Percentiles rank a stretch among this genome's conserved stretches.
phyloP scores from a whole-genome alignment of 129 eudicot species.

The Centella asiatica region DNA sequence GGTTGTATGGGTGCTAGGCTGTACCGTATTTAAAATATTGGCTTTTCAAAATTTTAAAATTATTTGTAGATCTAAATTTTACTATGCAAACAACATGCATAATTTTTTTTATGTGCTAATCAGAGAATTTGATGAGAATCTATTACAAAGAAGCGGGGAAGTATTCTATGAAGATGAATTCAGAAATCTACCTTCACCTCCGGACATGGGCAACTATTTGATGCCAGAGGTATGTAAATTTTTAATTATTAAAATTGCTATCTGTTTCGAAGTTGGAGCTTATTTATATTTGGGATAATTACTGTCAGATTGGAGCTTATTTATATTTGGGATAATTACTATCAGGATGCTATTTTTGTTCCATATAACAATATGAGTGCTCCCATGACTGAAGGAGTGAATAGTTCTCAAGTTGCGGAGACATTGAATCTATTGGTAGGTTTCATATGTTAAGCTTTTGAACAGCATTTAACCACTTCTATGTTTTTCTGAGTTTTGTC shows the following conservation, averaged over 20 bases:
- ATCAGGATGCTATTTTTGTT: constrained; percentile 51
- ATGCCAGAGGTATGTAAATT: constrained; percentile 64
- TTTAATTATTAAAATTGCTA: neutral
- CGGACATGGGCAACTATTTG: constrained; percentile 76
- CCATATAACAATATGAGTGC: constrained; percentile 44
- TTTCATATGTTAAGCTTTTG: no score
- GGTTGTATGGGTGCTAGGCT: no score
- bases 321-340: neutral
- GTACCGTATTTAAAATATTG: no score
- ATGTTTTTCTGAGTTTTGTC: no score
- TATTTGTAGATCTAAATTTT: neutral
- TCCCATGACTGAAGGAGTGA: constrained; percentile 55
- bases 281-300: neutral
- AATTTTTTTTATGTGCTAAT: constrained; percentile 11
- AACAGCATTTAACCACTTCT: no score
- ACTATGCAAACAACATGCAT: neutral
- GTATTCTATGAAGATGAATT: constrained; percentile 68
- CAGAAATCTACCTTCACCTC: constrained; percentile 52
- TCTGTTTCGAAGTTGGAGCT: constrained; percentile 10
- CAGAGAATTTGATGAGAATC: constrained; percentile 84
- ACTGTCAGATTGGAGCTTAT: constrained; percentile 15
- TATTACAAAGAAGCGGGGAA: constrained; percentile 41
- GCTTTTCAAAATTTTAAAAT: no score
- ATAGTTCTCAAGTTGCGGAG: constrained; percentile 62
- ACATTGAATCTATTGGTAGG: constrained; percentile 41